Evolutionary conservation across 257 asterid species (phyloP).

Genomic region (Gardenia jasminoides): DNA sequence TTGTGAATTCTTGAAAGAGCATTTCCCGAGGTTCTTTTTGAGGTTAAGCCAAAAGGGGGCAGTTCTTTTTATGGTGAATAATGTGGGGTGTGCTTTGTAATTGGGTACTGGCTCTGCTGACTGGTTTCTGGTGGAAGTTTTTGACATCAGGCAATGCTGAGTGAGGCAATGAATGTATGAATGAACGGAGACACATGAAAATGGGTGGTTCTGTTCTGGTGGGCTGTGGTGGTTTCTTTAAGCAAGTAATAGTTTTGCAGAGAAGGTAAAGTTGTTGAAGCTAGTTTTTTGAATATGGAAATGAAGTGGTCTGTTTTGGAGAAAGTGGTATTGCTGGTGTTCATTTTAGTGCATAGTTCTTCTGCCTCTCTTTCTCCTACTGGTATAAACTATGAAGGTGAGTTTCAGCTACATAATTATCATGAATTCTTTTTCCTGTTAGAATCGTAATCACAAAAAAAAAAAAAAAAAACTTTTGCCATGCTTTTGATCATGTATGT

Average conservation of each 20-base stretch:
- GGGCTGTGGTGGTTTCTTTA: slow-evolving; percentile 15
- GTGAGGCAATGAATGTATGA: slow-evolving; percentile 24
- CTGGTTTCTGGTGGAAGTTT: slow-evolving; percentile 29
- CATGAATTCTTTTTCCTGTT: not conserved
- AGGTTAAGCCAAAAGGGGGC: slow-evolving; percentile 27
- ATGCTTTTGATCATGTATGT: not conserved
- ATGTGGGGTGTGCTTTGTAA: slow-evolving; percentile 26
- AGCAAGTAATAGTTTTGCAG: slow-evolving; percentile 28
- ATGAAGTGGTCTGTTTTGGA: slow-evolving; percentile 36
- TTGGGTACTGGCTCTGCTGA: slow-evolving; percentile 31
- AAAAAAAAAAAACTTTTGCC: not conserved
- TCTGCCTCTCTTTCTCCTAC: slow-evolving; percentile 90
- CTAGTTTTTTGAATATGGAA: slow-evolving; percentile 44
- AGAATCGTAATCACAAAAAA: not conserved
- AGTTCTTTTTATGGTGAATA: slow-evolving; percentile 26
- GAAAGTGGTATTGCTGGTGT: slow-evolving; percentile 43
- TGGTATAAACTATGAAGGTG: slow-evolving; percentile 97
- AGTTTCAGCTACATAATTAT: slow-evolving; percentile 19
- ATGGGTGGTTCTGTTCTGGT: slow-evolving; percentile 27
- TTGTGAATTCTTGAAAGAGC: slow-evolving; percentile 20
- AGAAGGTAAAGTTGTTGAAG: slow-evolving; percentile 37
- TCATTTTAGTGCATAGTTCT: slow-evolving; percentile 51
- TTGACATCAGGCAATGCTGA: slow-evolving; percentile 31
- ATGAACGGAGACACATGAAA: slow-evolving; percentile 15
- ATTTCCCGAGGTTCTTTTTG: slow-evolving; percentile 26